Evolutionary conservation across 352 stramenopile species (phyloP), one percentile per base, ranked within the genome.

Genomic region (Elongisporangium senticosum): DNA sequence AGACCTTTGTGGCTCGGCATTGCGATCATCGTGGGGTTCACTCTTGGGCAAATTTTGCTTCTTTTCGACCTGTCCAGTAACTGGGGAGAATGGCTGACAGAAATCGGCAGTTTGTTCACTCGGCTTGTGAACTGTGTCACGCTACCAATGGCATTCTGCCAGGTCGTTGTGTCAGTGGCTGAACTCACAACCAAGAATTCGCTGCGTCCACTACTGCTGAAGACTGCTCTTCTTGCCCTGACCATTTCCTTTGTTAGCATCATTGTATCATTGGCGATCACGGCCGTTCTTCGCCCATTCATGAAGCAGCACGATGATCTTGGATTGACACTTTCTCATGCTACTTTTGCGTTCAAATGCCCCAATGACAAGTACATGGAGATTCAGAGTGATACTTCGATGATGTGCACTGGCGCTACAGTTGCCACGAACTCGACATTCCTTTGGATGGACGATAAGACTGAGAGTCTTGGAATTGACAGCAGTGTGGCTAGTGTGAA

Each of bases 301-400:
- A 72, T 83, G n/a, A 57, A 69, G 24, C 62, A 72, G 61, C 65
- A 74, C 8, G 57, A 64, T 23, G 56, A 65, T 5, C 65, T 83
- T 23, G 55, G 43, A 0, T 64, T 86, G 4, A 52, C 59, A 37
- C 21, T 61, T 2, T 56, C 69, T 5, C 62, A 75, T 55, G 28
- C 63, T 8, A 70, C 62, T 3, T 90, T 89, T 56, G 78, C 75
- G 14, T 86, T 89, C 59, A 74, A 80, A 57, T 90, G 79, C 56
- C 49, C 65, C 28, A 77, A 87, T 55, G 55, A 56, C 50, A 77
- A 76, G 51, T 86, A 72, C 49, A 62, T 89, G 11, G 58, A 73
- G 51, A 62, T 83, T 28, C 58, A 72, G 20, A 39, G 53, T 2
- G 23, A 64, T 7, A 64, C 63, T 5, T 49, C 48, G 0, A 20